Base-by-base conservation (phyloP, 768 basidiomycete species). In the Lactarius psammicola region DNA sequence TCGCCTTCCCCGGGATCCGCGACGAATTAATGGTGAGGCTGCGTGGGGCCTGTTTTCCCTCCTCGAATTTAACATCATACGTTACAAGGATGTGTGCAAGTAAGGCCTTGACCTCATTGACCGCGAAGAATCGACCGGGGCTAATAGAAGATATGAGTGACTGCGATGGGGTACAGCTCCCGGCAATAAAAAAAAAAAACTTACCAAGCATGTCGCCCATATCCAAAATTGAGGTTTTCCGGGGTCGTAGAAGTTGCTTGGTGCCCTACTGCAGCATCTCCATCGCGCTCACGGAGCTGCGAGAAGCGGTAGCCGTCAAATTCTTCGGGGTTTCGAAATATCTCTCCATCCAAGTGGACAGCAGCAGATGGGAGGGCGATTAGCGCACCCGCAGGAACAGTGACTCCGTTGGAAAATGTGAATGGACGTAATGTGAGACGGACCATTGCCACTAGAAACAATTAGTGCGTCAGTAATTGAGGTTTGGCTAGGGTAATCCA, bases 301-400 rank as follows among this genome's bases (percentile, higher is more conserved):
- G 75, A 64, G 69, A 82, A 83, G 20, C 81, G 75, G 62, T 79
- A 79, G 1, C 79, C 76, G 30, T 80, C 74, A 49, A 82, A 82
- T 46, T 33, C 61, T 4, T 74, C 69, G 0, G 85, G 74, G 58
- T 81, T 75, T 20, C 73, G 66, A 68, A 84, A 87, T 26, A 75
- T 70, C n/a, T 72, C 73, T n/a, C 74, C 74, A 65, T 84, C 79
- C 20, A 72, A 72, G 65, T 80, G 79, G 72, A 78, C 73, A n/a
- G 75, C 67, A 28, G 64, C 59, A 8, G 73, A 61, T 11, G 77
- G 75, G 9, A 76, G 73, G 20, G 73, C 69, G 23, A 81, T 70
- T 33, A 75, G 72, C 26, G 76, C 76, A 62, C 82, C 82, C 4
- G 68, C 69, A n/a, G 80, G 80, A 55, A 78, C 65, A 36, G 69